Evolutionary conservation across 106 monocot species (phyloP), one percentile per base, ranked within the genome.

Genomic region (Acorus gramineus): DNA sequence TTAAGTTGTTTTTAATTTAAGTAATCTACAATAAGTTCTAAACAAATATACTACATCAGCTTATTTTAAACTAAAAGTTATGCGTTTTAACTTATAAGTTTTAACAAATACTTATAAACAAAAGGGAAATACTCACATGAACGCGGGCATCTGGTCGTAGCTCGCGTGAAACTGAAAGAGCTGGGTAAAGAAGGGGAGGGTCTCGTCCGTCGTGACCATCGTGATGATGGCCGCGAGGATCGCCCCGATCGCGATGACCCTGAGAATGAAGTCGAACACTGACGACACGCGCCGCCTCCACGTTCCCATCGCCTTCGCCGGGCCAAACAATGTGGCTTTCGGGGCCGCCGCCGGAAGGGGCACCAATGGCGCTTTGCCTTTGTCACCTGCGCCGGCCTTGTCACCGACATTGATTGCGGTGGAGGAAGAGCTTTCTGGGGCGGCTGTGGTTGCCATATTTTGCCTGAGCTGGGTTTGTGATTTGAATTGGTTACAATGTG

Each of bases 131-230:
- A 50, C 77, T 74, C 52, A 85, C 81, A 65, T 78, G 47, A 82
- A 64, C 4, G 78, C 60, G 8, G 78, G 76, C 14, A 86, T 58
- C 62, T 86, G 75, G 50, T n/a, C 42, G 61, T 66, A 86, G 59
- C 62, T 60, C 5, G 82, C 82, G 4, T 70, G 63, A 69, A 86
- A 86, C 75, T 79, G 78, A 61, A 67, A 78, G 63, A 52, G 64
- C 49, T 82, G 62, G 0, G 85, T 86, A 73, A 86, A 82, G 82
- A 86, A 86, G 5, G 85, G 85, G 44, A 86, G 81, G 14, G 79
- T 81, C 67, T 86, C 85, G 13, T 82, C 73, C 48, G 81, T 63
- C 49, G 81, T 86, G 2, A 69, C 85, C 85, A 86, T 86, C 52
- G 69, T 45, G 13, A 76, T 66, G 11, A 78, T 50, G 45, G 78